phyloP scores from a whole-genome alignment of 176 grass and related monocot genomes.

The Secale cereale region DNA sequence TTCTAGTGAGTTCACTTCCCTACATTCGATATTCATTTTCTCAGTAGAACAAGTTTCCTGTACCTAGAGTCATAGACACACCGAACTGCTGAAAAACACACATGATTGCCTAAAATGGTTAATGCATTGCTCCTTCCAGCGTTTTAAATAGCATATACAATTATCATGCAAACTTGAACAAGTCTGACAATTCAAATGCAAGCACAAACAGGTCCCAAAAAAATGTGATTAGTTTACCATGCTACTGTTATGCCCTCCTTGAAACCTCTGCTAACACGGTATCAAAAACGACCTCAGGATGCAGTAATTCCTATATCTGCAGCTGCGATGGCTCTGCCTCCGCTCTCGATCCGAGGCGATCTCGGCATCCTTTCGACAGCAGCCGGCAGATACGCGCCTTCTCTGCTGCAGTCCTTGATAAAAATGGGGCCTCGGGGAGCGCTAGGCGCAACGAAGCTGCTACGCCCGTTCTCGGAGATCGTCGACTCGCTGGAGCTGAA shows the following conservation, averaged over 20 bases:
- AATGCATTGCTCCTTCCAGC: neutral
- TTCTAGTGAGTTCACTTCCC: constrained; percentile 63
- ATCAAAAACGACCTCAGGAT: constrained; percentile 52
- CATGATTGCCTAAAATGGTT: neutral
- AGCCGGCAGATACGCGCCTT: constrained; percentile 74
- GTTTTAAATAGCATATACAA: neutral
- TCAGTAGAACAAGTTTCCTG: neutral
- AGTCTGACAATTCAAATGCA: no score
- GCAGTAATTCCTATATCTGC: constrained; percentile 87
- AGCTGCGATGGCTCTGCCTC: constrained; percentile 91
- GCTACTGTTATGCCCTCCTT: neutral
- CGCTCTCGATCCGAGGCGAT: constrained; percentile 92
- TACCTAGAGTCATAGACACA: neutral
- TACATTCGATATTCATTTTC: neutral
- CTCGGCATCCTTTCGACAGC: constrained; percentile 73
- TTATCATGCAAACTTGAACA: no score
- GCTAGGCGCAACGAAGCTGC: constrained; percentile 78
- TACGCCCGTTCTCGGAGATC: constrained; percentile 84
- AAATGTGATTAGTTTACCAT: neutral
- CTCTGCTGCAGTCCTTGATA: constrained; percentile 87
- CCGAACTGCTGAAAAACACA: neutral
- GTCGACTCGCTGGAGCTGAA: constrained; percentile 77
- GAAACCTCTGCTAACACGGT: constrained; percentile 13
- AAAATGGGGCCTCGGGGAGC: constrained; percentile 89
- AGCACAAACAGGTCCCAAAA: no score